phyloP scores from a whole-genome alignment of 768 basidiomycete genomes.

The Lactifluus rugatus region DNA sequence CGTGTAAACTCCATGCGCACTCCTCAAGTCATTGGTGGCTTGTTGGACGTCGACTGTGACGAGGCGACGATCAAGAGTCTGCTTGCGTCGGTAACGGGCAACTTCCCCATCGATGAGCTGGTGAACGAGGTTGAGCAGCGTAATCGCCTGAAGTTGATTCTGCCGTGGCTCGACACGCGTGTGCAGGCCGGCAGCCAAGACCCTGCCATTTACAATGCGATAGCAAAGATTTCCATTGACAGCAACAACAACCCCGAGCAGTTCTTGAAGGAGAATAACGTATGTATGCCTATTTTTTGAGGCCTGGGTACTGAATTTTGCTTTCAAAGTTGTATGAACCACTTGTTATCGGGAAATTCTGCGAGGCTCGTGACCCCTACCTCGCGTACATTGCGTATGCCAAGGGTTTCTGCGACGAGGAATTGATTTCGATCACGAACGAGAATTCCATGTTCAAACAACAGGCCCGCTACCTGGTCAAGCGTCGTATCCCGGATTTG shows the following conservation, averaged over 20 bases:
- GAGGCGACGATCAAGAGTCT: slow-evolving; percentile 91
- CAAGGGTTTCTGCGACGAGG: slow-evolving; percentile 97
- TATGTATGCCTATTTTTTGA: slow-evolving; percentile 31
- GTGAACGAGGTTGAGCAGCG: slow-evolving; percentile 95
- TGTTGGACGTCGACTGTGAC: slow-evolving; percentile 97
- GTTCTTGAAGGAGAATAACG: slow-evolving; percentile 98
- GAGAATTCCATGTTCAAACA: slow-evolving; percentile 99
- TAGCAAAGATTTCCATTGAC: slow-evolving; percentile 98
- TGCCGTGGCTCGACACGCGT: slow-evolving; percentile 93
- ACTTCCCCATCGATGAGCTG: slow-evolving; percentile 96
- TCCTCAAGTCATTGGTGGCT: slow-evolving; percentile 92
- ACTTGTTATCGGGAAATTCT: slow-evolving; percentile 96
- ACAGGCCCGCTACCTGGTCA: slow-evolving; percentile 95
- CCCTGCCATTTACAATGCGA: slow-evolving; percentile 87
- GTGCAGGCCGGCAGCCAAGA: slow-evolving; percentile 94
- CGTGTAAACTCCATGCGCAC: slow-evolving; percentile 95
- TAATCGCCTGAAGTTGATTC: slow-evolving; percentile 91
- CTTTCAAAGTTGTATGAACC: slow-evolving; percentile 79
- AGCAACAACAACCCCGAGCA: slow-evolving; percentile 97
- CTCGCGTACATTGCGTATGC: slow-evolving; percentile 99
- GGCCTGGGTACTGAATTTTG: slow-evolving; percentile 10
- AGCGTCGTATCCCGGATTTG: slow-evolving; percentile 87
- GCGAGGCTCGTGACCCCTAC: slow-evolving; percentile 96
- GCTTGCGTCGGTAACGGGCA: slow-evolving; percentile 89
- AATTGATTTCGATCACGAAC: slow-evolving; percentile 93